phyloP scores from a whole-genome alignment of 768 basidiomycete genomes.

The Xanthoconium stramineum region DNA sequence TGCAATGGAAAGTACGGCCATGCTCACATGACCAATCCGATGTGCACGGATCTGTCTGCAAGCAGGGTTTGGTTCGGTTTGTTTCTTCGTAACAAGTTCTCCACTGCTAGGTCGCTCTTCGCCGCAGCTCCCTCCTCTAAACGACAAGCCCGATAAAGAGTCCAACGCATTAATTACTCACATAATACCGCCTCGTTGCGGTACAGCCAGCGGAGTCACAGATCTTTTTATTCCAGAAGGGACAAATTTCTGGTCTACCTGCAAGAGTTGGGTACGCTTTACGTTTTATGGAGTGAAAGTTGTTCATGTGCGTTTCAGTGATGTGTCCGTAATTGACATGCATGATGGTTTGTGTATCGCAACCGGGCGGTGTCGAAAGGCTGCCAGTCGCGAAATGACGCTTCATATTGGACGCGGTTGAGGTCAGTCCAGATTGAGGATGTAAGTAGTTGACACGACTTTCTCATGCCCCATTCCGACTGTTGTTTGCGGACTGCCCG shows the following conservation, averaged over 20 bases:
- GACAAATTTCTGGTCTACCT: constrained; percentile 47
- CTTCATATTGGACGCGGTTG: constrained; percentile 22
- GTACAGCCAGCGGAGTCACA: constrained; percentile 39
- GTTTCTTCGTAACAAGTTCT: constrained; percentile 44
- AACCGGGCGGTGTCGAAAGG: constrained; percentile 11
- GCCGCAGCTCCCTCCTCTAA: constrained; percentile 11
- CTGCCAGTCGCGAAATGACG: constrained; percentile 1
- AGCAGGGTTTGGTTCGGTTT: too few relatives aligned
- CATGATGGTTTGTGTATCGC: constrained; percentile 47
- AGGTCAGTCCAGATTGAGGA: constrained; percentile 21
- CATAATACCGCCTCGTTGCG: constrained; percentile 47
- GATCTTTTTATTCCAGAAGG: constrained; percentile 47
- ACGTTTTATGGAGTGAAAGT: background rate
- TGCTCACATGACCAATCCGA: too few relatives aligned
- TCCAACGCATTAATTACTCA: constrained; percentile 26
- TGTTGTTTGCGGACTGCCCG: constrained; percentile 10
- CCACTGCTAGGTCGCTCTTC: constrained; percentile 40
- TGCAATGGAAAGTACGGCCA: too few relatives aligned
- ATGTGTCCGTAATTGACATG: constrained; percentile 50
- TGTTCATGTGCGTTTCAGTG: constrained; percentile 34
- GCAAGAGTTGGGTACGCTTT: constrained; percentile 61
- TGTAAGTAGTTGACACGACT: constrained; percentile 1
- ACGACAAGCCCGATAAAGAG: constrained; percentile 17
- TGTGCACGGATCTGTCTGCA: too few relatives aligned
- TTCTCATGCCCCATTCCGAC: background rate